These are phyloP conservation scores for Cyberlindnera petersonii DNA, from an alignment of 805 yeast species.

Conservation along the genomic window DNA sequence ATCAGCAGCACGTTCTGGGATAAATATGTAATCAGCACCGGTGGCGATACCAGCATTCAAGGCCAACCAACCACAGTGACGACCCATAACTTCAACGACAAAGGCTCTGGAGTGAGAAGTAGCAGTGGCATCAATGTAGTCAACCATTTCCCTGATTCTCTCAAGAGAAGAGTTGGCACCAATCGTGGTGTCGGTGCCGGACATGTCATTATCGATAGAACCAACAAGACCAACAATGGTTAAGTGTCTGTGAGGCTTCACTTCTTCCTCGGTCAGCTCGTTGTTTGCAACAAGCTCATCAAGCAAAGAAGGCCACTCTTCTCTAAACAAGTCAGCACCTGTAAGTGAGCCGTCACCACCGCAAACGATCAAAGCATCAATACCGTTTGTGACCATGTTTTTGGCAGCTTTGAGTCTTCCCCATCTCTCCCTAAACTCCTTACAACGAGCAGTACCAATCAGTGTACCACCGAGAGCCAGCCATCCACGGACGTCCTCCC, in stretches of 20 bases:
- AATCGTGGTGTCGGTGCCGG: constrained; percentile 92
- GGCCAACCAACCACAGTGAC: constrained; percentile 99
- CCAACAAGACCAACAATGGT: constrained; percentile 95
- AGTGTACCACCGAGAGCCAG: constrained; percentile 90
- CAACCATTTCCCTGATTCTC: constrained; percentile 89
- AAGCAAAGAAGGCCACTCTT: constrained; percentile 90
- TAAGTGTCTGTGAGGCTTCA: constrained; percentile 60
- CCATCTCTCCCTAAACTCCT: constrained; percentile 75
- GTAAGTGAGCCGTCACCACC: constrained; percentile 99
- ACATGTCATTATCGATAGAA: constrained; percentile 97
- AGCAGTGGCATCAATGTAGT: constrained; percentile 97
- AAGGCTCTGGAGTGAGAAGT: constrained; percentile 96
- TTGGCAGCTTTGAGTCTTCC: constrained; percentile 84
- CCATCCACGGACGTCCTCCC: constrained; percentile 96
- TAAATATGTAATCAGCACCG: constrained; percentile 89
- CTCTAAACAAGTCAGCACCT: constrained; percentile 92
- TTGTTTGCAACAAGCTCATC: constrained; percentile 60
- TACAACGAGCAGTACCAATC: constrained; percentile 94
- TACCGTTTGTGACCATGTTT: constrained; percentile 80
- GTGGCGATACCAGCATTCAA: constrained; percentile 97
- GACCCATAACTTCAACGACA: constrained; percentile 98
- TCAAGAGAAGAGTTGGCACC: constrained; percentile 95
- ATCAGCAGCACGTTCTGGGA: constrained; percentile 90
- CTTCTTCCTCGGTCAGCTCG: constrained; percentile 54
- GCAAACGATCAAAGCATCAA: constrained; percentile 92